Percentiles rank a stretch among this genome's conserved stretches.
Evolutionary conservation across 768 basidiomycete species (phyloP).

Genomic region (Podaxis sp.): DNA sequence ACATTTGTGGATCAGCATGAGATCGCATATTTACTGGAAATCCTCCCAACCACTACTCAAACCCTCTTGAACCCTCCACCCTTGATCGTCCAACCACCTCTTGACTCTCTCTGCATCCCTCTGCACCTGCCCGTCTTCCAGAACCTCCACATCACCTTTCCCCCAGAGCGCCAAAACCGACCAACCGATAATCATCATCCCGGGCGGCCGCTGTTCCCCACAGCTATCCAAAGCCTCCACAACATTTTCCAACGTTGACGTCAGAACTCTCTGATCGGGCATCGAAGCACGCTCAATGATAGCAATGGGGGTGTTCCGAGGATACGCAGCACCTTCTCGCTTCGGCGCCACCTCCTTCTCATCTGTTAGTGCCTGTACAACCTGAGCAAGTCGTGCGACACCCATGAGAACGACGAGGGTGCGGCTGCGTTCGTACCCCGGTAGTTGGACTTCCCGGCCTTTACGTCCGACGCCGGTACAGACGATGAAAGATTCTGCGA

Average conservation of each 20-base stretch:
- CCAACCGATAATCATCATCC: conserved; percentile 97
- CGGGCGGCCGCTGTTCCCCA: conserved; percentile 90
- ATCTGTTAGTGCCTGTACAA: conserved; percentile 56
- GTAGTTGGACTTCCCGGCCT: conserved; percentile 80
- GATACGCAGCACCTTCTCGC: conserved; percentile 55
- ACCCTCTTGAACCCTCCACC: conserved; percentile 67
- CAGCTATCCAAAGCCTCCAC: conserved; percentile 63
- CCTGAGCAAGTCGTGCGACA: conserved; percentile 75
- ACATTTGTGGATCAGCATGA: neutral
- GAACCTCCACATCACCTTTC: conserved; percentile 61
- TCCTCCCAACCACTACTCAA: conserved; percentile 39
- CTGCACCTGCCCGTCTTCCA: conserved; percentile 48
- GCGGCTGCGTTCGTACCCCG: conserved; percentile 77
- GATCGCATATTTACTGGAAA: neutral
- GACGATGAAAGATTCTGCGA: conserved; percentile 82
- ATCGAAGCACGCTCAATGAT: conserved; percentile 94
- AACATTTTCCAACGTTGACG: conserved; percentile 72
- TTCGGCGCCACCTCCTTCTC: conserved; percentile 8
- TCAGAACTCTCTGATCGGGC: conserved; percentile 84
- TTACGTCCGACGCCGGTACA: conserved; percentile 92
- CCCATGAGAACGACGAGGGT: conserved; percentile 93
- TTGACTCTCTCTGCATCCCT: conserved; percentile 44
- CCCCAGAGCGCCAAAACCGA: conserved; percentile 74
- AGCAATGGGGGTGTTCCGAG: conserved; percentile 76
- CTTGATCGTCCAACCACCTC: conserved; percentile 56